Base-by-base conservation (phyloP, 495 filamentous ascomycete genomes). In the Bryoglossum gracile region DNA sequence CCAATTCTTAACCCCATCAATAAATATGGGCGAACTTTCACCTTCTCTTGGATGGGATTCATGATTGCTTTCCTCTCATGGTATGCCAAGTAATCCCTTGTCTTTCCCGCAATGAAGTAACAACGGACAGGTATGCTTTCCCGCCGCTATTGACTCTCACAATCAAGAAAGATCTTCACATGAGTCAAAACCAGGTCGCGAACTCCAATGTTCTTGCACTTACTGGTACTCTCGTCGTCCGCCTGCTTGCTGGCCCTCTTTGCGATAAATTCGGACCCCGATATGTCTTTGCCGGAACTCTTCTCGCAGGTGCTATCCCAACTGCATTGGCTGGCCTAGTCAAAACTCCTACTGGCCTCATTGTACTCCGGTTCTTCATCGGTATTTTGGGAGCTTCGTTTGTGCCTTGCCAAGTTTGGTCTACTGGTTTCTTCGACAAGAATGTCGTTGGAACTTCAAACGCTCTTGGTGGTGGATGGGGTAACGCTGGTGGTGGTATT, bases 331-430 rank as follows among this genome's bases (percentile, higher is more conserved):
- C 89, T 2, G 90, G 90, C 3, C 74, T 84, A 1, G 80, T 92
- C 32, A 79, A 74, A 30, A 78, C 73, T 37, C 80, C 82, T 0
- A 66, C 70, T 0, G 86, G 89, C 1, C 72, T 95, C 21, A 79
- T 89, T 43, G 74, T 83, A 11, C 69, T 89, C 42, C 81, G 91
- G 18, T 94, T 95, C 70, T 96, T 96, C 67, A 76, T 96, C 43
- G 90, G 91, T 37, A 92, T 97, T 46, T 75, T 97, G 1, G 91
- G 91, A 18, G 91, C 84, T 0, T 77, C 77, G 3, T 97, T 97
- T 54, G 90, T 97, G 2, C 91, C 91, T 2, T 96, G 91, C 64
- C 90, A 95, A 54, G 91, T 96, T 6, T 97, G 90, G 89, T 86
- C 83, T 23, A 95, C 91, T 0, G 89, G 84, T 1, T 96, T 90